Base-by-base conservation (phyloP, 345 rosid genomes). In the Acer campestre region DNA sequence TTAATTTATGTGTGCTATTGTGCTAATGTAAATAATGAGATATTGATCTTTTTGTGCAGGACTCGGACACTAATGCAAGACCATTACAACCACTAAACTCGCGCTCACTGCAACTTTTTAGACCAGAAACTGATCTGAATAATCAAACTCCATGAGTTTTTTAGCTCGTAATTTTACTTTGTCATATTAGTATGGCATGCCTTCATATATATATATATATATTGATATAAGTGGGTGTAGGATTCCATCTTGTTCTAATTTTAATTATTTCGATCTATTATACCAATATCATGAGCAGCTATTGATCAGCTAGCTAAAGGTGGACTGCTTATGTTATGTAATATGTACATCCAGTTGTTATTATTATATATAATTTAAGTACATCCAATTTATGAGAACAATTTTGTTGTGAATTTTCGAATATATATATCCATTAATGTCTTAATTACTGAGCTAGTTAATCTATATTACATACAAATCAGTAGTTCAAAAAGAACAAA, bases 61-160 rank as follows among this genome's bases (percentile, higher is more conserved):
- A 75, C 22, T 78, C 93, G 1, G 20, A 87, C 61, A 68, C 85
- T 27, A 94, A 94, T 78, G 94, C 98, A 25, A 89, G 98, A 67
- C 98, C 94, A 9, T 10, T 77, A 27, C 97, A 90, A 14, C 78
- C 88, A 46, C 29, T 73, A 74, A 89, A 91, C 75, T 49, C 42
- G 13, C 88, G 97, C 0, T 10, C 59, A 0, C 68, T 94, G 17
- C 69, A 89, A 4, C 89, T 94, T 44, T 89, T 59, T 63, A 80
- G 78, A 66, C 91, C 93, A 51, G 66, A 29, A 38, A 75, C 77
- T 17, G 77, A 71, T 42, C 23, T 61, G 68, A 6, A 18, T 7
- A 72, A 75, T 51, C 65, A 25, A 70, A 78, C 20, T 29, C 68
- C 25, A 55, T 64, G 59, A 70, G 63, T 56, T 7, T 42, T 56